These are phyloP conservation scores for Globisporangium alternatum DNA, from an alignment of 352 stramenopile genomes.

Conservation along the genomic window DNA sequence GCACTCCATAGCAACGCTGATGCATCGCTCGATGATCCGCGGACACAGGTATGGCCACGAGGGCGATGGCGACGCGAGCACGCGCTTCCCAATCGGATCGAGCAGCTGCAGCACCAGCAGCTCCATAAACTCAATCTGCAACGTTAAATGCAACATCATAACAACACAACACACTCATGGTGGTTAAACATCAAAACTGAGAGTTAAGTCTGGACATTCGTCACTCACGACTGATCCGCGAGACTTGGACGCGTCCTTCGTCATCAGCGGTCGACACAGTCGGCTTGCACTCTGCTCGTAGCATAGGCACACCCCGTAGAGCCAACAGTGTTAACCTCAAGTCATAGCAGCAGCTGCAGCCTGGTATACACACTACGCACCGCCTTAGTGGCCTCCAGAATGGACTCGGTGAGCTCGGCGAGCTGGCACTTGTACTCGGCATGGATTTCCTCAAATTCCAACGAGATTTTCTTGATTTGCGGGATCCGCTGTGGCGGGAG, in stretches of 20 bases:
- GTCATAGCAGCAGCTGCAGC: too few species aligned
- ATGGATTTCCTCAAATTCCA: constrained; percentile 43
- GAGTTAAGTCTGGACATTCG: neutral
- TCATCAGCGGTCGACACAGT: constrained; percentile 9
- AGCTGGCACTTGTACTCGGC: constrained; percentile 52
- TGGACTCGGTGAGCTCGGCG: constrained; percentile 48
- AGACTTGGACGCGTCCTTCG: constrained; percentile 14
- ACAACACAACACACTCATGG: neutral
- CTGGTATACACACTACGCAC: constrained; percentile 2
- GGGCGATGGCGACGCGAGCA: constrained; percentile 35
- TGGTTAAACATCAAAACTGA: too few species aligned
- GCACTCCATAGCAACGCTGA: constrained; percentile 52
- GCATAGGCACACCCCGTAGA: neutral
- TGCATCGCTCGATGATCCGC: constrained; percentile 51
- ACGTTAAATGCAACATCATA: neutral
- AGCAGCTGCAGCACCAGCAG: constrained; percentile 47
- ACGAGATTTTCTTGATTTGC: constrained; percentile 52
- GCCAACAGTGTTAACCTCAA: neutral
- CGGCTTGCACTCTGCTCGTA: constrained; percentile 9
- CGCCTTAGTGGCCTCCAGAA: constrained; percentile 46
- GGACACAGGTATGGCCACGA: constrained; percentile 48
- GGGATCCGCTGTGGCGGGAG: constrained; percentile 19
- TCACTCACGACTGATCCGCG: constrained; percentile 15
- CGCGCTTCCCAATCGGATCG: constrained; percentile 38
- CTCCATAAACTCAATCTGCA: constrained; percentile 53